Evolutionary conservation across 164 flowering plant genomes (phyloP), one percentile per base, ranked within the genome.

Genomic region (Vitis vinifera): DNA sequence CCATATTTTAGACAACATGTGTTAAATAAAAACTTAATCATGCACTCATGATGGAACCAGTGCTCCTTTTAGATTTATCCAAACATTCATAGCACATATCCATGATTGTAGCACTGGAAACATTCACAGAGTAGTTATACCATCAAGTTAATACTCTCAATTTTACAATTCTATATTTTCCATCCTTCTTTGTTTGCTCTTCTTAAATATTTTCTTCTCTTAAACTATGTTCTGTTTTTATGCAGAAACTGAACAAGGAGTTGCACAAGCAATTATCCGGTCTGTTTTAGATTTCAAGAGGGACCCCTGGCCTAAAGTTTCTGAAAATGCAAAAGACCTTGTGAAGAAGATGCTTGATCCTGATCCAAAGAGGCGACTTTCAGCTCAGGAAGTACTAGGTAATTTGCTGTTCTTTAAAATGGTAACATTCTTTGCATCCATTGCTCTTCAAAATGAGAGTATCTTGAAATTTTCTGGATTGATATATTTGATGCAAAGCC

Each of bases 191-290:
- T 44, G 13, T 16, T 0, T 2, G 27, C 27, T 23, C 27, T 27
- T 66, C 67, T 50, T 12, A 9, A n/a, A 69, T 57, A 4, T 12
- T 17, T 37, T n/a, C 12, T 16, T 57, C 31, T 47, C 66, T 59
- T 9, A 29, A 51, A 7, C 2, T 61, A n/a, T 59, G 30, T 13
- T 64, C 51, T 52, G 19, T 70, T 66, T 12, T n/a, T 19, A 3
- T 80, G 76, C 92, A 94, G 98, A 94, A 81, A 91, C 97, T 70
- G 98, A 94, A 71, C 97, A 92, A 81, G 98, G 97, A 70, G 94
- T 94, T 73, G 97, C 98, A 14, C 97, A 89, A 75, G 97, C 97
- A 66, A 94, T 94, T 69, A 91, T 94, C 76, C 83, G 95, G 19
- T 94, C 95, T 56, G 84, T 80, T 51, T 56, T 92, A 15, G 92